Percentiles rank a stretch among this genome's conserved stretches.
These are phyloP conservation scores for Arabidopsis lyrata DNA, from an alignment of 441 rosid genomes.

Conservation along the genomic window DNA sequence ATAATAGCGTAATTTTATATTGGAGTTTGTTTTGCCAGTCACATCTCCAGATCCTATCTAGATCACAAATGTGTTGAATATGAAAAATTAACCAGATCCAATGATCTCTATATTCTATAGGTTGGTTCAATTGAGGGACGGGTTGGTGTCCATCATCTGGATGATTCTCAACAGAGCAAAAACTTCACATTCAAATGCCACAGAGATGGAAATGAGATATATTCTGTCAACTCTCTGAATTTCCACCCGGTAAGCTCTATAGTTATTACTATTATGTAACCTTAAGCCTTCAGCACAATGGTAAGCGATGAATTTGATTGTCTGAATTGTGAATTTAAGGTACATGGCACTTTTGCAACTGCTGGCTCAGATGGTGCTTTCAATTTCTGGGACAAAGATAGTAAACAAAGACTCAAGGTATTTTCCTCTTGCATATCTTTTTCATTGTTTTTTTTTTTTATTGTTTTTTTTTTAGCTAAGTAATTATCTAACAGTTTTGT, in stretches of 20 bases:
- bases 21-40: slow-evolving; percentile 13
- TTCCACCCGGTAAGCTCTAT: slow-evolving; percentile 88
- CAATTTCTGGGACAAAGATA: slow-evolving; percentile 99
- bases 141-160: slow-evolving; percentile 98
- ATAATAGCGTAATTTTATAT: background rate
- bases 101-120: slow-evolving; percentile 49
- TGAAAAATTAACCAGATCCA: slow-evolving; percentile 24
- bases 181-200: slow-evolving; percentile 98
- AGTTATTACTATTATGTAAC: background rate
- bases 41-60: background rate
- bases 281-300: slow-evolving; percentile 5
- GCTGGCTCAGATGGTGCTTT: slow-evolving; percentile 99
- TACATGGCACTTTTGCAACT: slow-evolving; percentile 94
- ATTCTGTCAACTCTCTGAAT: slow-evolving; percentile 89
- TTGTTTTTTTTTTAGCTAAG: background rate
- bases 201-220: slow-evolving; percentile 81
- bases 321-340: slow-evolving; percentile 49
- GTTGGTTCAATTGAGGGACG: slow-evolving; percentile 97
- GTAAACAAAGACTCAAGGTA: slow-evolving; percentile 96
- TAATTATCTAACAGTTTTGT: background rate
- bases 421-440: slow-evolving; percentile 12
- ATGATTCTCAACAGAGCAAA: slow-evolving; percentile 76
- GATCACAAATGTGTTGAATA: slow-evolving; percentile 14
- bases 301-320: background rate
- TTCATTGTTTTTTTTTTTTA: background rate